Conservation (phyloP, 2,329 filamentous ascomycete species). For the Emmonsia crescens region DNA sequence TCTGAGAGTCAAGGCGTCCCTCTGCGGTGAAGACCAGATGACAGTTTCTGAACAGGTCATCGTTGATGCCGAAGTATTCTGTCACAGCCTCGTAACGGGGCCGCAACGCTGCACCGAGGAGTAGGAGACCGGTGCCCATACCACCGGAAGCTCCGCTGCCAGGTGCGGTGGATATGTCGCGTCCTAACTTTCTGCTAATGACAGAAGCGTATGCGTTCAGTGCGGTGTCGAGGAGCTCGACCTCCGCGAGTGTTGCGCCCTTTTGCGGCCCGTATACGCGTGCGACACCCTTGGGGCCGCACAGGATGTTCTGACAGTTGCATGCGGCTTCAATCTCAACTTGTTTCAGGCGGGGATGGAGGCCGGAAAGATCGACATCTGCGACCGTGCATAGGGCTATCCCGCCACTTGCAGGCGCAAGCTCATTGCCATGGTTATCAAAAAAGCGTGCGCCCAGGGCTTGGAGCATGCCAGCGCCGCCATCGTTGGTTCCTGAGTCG, state of each 20-base stretch:
- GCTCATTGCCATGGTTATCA: slow-evolving; percentile 25
- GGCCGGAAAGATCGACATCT: slow-evolving; percentile 28
- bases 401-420: slow-evolving; percentile 35
- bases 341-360: slow-evolving; percentile 30
- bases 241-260: slow-evolving; percentile 36
- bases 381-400: slow-evolving; percentile 29
- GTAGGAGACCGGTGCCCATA: slow-evolving; percentile 40
- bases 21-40: slow-evolving; percentile 45
- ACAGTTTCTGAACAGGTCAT: slow-evolving; percentile 37
- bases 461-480: slow-evolving; percentile 45
- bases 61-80: slow-evolving; percentile 39
- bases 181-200: slow-evolving; percentile 24
- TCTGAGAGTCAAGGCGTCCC: slow-evolving; percentile 43
- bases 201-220: slow-evolving; percentile 35
- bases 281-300: slow-evolving; percentile 40
- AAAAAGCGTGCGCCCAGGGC: slow-evolving; percentile 40
- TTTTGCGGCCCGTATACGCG: slow-evolving; percentile 44
- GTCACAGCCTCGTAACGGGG: slow-evolving; percentile 42
- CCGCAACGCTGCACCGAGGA: slow-evolving; percentile 38
- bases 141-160: slow-evolving; percentile 45
- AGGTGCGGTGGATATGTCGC: slow-evolving; percentile 30
- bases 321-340: slow-evolving; percentile 40
- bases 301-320: slow-evolving; percentile 43
- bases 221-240: slow-evolving; percentile 32
- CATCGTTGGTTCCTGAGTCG: slow-evolving; percentile 45